phyloP scores from a whole-genome alignment of 176 grass and related monocot genomes.

The Poa pratensis region DNA sequence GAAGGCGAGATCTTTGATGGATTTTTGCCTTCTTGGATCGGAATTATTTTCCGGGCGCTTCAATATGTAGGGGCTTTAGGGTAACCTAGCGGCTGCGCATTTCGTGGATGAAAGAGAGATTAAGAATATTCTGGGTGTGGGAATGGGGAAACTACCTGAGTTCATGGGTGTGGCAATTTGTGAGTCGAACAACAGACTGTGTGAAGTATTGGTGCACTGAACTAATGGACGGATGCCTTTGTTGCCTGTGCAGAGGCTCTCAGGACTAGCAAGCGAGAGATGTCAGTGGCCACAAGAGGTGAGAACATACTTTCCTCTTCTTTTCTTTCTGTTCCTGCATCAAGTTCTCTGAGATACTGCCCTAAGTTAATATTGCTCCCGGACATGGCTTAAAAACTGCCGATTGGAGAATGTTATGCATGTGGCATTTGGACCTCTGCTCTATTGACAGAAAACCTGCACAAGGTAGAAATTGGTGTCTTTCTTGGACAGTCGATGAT shows the following conservation, averaged over 20 bases:
- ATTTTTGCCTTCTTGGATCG: slow-evolving; percentile 26
- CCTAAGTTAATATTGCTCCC: slow-evolving; percentile 25
- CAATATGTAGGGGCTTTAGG: slow-evolving; percentile 43
- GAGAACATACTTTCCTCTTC: slow-evolving; percentile 20
- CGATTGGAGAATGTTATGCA: slow-evolving; percentile 12
- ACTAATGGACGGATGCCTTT: background rate
- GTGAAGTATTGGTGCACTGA: background rate
- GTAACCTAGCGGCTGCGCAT: background rate
- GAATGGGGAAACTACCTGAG: too few species aligned
- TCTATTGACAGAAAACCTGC: slow-evolving; percentile 7
- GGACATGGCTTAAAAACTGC: background rate
- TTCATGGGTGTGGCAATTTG: background rate
- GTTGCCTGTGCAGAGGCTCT: slow-evolving; percentile 68
- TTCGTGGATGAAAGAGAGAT: background rate
- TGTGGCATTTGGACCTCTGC: slow-evolving; percentile 8
- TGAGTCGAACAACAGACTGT: background rate
- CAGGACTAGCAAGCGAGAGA: slow-evolving; percentile 95
- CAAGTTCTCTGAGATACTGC: background rate
- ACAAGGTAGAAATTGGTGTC: background rate
- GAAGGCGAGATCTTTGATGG: slow-evolving; percentile 26
- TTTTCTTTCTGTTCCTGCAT: background rate
- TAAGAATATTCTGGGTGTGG: background rate
- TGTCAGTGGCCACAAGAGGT: slow-evolving; percentile 87
- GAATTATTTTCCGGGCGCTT: background rate
- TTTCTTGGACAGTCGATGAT: background rate